Evolutionary conservation across 2,329 filamentous ascomycete species (phyloP).

Genomic region (Ilyonectria mors-panacis): DNA sequence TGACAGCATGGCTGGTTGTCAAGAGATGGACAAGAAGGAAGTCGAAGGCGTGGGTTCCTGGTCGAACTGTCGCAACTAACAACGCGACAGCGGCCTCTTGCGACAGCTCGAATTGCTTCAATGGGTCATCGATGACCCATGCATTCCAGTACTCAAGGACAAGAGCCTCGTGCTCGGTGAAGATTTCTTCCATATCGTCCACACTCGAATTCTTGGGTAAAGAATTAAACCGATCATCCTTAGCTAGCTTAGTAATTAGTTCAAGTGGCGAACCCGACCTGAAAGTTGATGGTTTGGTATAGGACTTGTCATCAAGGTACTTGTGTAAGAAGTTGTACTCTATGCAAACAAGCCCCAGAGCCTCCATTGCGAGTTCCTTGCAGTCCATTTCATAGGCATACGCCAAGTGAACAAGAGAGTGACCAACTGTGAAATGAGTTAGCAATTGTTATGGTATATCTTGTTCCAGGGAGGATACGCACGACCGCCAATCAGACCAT

Average conservation of each 20-base stretch:
- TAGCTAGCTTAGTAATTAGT: conserved; percentile 77
- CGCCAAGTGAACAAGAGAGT: conserved; percentile 94
- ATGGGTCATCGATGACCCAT: conserved; percentile 80
- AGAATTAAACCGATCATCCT: conserved; percentile 79
- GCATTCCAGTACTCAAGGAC: conserved; percentile 93
- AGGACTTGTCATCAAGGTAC: conserved; percentile 80
- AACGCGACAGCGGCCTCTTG: conserved; percentile 74
- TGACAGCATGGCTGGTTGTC: conserved; percentile 88
- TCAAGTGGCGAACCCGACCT: conserved; percentile 75
- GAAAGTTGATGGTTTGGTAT: conserved; percentile 75
- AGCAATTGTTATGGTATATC: conserved; percentile 30
- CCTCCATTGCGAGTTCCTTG: conserved; percentile 90
- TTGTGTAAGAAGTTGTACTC: conserved; percentile 74
- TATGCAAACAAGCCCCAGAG: conserved; percentile 76
- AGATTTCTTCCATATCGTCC: conserved; percentile 77
- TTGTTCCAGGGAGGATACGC: conserved; percentile 53
- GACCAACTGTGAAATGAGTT: conserved; percentile 73
- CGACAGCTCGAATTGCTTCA: conserved; percentile 81
- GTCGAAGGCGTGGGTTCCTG: conserved; percentile 78
- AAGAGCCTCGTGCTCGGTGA: conserved; percentile 77
- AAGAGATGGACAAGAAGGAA: conserved; percentile 88
- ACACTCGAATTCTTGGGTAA: conserved; percentile 72
- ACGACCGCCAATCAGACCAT: conserved; percentile 85
- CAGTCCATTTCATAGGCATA: conserved; percentile 92
- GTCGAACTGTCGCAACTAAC: conserved; percentile 72